These are phyloP conservation scores for Colletotrichum graminicola DNA, from an alignment of 2,329 filamentous ascomycete genomes.

Conservation along the genomic window DNA sequence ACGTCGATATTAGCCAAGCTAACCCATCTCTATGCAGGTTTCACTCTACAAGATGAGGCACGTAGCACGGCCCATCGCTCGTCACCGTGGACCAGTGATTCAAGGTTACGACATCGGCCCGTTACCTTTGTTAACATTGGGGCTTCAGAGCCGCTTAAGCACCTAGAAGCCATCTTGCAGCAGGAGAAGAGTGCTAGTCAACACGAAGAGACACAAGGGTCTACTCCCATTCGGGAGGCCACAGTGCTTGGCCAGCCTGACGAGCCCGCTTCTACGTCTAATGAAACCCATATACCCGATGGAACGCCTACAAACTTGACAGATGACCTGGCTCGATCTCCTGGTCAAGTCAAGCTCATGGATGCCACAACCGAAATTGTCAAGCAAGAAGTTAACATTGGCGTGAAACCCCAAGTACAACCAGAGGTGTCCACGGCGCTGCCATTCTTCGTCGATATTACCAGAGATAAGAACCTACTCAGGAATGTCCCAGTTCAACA, in stretches of 20 bases:
- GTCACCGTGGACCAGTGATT: constrained; percentile 53
- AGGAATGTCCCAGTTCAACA: background rate
- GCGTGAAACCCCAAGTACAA: background rate
- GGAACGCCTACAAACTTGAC: background rate
- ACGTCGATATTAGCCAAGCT: background rate
- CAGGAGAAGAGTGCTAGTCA: constrained; percentile 18
- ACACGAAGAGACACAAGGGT: background rate
- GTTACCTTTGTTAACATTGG: constrained; percentile 68
- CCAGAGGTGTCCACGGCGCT: background rate
- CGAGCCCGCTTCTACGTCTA: background rate
- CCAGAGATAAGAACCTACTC: constrained; percentile 47
- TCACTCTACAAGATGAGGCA: constrained; percentile 45
- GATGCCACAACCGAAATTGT: background rate
- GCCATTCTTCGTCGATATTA: constrained; percentile 56
- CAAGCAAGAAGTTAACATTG: background rate
- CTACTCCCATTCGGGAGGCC: background rate
- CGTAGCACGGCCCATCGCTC: constrained; percentile 51
- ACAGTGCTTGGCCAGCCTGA: background rate
- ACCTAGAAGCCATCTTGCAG: constrained; percentile 49
- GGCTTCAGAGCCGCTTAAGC: constrained; percentile 61
- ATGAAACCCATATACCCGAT: background rate
- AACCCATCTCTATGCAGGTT: constrained; percentile 13
- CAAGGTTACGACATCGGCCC: constrained; percentile 61
- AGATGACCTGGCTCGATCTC: background rate
- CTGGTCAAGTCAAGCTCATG: background rate